Evolutionary conservation across 2,329 filamentous ascomycete genomes (phyloP).

Genomic region (Pseudogymnoascus sp.): DNA sequence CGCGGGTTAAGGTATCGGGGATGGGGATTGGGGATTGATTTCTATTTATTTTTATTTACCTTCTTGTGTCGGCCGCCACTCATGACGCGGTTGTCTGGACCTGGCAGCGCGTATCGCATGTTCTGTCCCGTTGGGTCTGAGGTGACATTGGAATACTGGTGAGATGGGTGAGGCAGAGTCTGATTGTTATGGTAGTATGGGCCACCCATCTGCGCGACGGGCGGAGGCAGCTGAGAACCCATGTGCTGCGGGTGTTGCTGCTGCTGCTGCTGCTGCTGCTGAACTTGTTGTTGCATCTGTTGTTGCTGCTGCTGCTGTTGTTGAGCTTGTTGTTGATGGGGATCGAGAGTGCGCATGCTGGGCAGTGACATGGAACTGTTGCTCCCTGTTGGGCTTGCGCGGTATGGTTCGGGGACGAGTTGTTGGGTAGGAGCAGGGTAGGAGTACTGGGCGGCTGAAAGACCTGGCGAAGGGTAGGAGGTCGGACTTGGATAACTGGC

Average conservation of each 20-base stretch:
- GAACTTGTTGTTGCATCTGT: constrained; percentile 13
- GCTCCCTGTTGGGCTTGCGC: constrained; percentile 33
- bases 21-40: constrained; percentile 10
- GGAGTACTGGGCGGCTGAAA: constrained; percentile 38
- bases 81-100: constrained; percentile 44
- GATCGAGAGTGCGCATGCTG: constrained; percentile 41
- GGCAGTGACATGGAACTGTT: constrained; percentile 39
- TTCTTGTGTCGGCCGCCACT: constrained; percentile 53
- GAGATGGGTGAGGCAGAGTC: constrained; percentile 32
- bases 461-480: constrained; percentile 39
- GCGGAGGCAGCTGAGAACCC: constrained; percentile 44
- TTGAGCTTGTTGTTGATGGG: constrained; percentile 27
- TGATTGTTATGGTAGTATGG: constrained; percentile 40
- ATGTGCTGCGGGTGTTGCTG: constrained; percentile 32
- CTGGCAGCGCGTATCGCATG: constrained; percentile 48
- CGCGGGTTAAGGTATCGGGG: constrained; percentile 9
- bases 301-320: constrained; percentile 22
- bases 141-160: constrained; percentile 38
- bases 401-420: constrained; percentile 34
- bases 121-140: constrained; percentile 36
- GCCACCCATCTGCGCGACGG: constrained; percentile 38
- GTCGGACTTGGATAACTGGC: constrained; percentile 36
- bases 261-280: neutral
- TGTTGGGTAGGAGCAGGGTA: constrained; percentile 34
- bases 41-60: constrained; percentile 18